Evolutionary conservation across 1,284 basidiomycete genomes (phyloP).

Genomic region (Malassezia furfur): DNA sequence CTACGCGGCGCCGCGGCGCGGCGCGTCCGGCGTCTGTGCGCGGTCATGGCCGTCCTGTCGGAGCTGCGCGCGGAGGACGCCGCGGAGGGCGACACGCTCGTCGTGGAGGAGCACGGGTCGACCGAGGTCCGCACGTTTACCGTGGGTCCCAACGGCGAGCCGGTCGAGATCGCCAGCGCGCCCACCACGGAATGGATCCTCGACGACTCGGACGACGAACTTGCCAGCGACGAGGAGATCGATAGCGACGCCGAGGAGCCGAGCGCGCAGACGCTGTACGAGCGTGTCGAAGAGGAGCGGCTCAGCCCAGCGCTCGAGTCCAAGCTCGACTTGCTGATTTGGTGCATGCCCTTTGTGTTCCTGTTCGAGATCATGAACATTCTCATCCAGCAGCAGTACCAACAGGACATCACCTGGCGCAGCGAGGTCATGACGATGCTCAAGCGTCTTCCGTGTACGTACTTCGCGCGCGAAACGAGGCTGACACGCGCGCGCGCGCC

Average conservation of each 20-base stretch:
- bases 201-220: conserved; percentile 17
- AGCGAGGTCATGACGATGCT: conserved; percentile 23
- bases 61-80: conserved; percentile 7
- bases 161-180: not conserved
- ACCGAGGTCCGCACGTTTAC: too few relatives aligned
- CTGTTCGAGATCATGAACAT: conserved; percentile 40
- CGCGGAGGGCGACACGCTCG: not conserved
- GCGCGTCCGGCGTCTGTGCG: conserved; percentile 1
- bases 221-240: conserved; percentile 11
- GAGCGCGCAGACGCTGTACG: conserved; percentile 24
- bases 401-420: conserved; percentile 23
- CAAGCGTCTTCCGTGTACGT: conserved; percentile 32
- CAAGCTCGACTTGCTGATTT: conserved; percentile 34
- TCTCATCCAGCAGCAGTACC: conserved; percentile 45
- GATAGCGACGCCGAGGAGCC: too few relatives aligned
- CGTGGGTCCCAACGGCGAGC: not conserved
- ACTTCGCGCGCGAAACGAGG: not conserved
- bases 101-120: not conserved
- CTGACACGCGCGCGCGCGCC: not conserved
- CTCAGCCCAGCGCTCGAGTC: conserved; percentile 26
- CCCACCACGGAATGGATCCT: not conserved
- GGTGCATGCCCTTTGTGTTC: conserved; percentile 44
- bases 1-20: not conserved
- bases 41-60: conserved; percentile 11
- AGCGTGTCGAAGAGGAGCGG: conserved; percentile 21